Conservation (phyloP, 2,329 filamentous ascomycete genomes). For the Thelonectria blattea region DNA sequence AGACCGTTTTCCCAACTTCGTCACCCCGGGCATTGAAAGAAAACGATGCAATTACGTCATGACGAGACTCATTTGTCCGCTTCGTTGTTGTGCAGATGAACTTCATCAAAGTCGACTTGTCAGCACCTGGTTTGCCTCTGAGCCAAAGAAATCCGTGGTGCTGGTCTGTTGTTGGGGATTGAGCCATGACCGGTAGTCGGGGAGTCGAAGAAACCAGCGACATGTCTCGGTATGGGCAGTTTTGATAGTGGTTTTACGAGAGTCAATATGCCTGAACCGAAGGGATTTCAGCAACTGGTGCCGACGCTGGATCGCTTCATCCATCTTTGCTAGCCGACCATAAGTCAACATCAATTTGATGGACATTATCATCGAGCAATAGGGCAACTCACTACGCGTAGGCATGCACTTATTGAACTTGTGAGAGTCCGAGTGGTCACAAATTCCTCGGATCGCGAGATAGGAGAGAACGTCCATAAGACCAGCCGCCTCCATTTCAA, state of each 20-base stretch:
- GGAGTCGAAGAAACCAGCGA: conserved; percentile 18
- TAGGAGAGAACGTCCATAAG: conserved; percentile 36
- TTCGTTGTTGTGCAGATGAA: conserved; percentile 28
- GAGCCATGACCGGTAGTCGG: conserved; percentile 15
- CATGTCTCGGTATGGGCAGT: conserved; percentile 40
- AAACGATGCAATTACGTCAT: conserved; percentile 47
- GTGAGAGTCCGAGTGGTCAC: conserved; percentile 46
- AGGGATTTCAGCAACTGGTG: conserved; percentile 39
- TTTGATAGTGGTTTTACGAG: conserved; percentile 44
- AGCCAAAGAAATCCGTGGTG: conserved; percentile 52
- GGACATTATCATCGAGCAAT: neutral
- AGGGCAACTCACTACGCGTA: neutral
- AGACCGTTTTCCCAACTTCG: conserved; percentile 50
- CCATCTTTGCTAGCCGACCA: neutral
- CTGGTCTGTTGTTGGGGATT: accelerated
- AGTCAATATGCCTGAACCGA: conserved; percentile 46
- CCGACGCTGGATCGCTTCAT: neutral
- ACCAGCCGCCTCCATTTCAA: conserved; percentile 31
- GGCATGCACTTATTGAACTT: conserved; percentile 28
- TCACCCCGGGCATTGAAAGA: conserved; percentile 59
- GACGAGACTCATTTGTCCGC: neutral
- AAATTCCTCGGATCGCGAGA: conserved; percentile 45
- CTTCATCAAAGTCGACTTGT: conserved; percentile 57
- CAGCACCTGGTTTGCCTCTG: conserved; percentile 51
- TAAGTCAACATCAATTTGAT: neutral